These are phyloP conservation scores for Diplodia seriata DNA, from an alignment of 2,329 filamentous ascomycete genomes.

Conservation along the genomic window DNA sequence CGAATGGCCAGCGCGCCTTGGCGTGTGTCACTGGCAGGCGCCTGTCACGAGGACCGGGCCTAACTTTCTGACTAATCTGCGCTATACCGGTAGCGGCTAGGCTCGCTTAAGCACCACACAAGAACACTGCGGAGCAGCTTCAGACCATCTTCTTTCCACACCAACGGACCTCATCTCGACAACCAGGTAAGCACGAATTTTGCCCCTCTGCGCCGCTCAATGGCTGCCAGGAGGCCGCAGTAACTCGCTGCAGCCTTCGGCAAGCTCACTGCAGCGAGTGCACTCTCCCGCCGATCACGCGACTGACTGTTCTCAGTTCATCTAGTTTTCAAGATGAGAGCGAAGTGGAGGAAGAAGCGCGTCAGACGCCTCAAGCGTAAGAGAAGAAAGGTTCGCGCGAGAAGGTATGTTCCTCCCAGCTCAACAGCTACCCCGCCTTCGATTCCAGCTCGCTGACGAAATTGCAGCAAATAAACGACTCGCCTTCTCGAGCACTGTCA, in stretches of 20 bases:
- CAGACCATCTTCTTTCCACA: constrained; percentile 40
- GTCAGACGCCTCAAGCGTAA: constrained; percentile 99
- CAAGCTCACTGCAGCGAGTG: constrained; percentile 34
- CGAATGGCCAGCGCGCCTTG: constrained; percentile 11
- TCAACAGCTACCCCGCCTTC: not conserved
- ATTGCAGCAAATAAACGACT: constrained; percentile 57
- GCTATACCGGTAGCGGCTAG: constrained; percentile 3
- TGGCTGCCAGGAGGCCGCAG: constrained; percentile 29
- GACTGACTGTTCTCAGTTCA: constrained; percentile 34
- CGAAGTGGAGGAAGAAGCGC: constrained; percentile 99
- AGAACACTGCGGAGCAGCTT: constrained; percentile 24
- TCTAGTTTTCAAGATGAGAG: constrained; percentile 72
- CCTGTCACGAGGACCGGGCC: not conserved
- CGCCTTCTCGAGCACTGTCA: constrained; percentile 46
- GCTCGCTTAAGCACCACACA: constrained; percentile 33
- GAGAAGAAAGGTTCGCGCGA: constrained; percentile 99
- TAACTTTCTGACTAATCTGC: constrained; percentile 17
- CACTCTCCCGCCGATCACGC: constrained; percentile 18
- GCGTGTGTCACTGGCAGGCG: constrained; percentile 21
- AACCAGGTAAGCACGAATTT: constrained; percentile 48
- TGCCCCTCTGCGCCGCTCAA: constrained; percentile 6
- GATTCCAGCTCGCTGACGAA: constrained; percentile 33
- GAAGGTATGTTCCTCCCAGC: constrained; percentile 73
- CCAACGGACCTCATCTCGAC: constrained; percentile 53
- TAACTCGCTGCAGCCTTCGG: constrained; percentile 30